Evolutionary conservation across 1,139 yeast species (phyloP), one percentile per base, ranked within the genome.

Genomic region (Dujonia santamariae): DNA sequence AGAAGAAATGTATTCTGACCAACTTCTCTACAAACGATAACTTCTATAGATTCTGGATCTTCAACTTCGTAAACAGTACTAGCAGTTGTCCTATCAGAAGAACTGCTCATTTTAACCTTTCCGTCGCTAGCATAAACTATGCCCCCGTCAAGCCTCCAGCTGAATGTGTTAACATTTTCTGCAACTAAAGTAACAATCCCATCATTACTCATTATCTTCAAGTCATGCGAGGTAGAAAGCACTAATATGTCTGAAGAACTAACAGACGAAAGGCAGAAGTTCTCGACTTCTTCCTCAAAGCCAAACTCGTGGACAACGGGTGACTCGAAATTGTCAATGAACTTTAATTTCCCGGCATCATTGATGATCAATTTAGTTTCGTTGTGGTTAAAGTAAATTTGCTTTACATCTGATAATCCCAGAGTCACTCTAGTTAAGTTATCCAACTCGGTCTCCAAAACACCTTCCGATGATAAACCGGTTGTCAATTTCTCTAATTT

Each of bases 361-460:
- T 62, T 36, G 4, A 58, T 43, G 31, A 46, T 53, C 11, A 64
- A 42, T 20, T 33, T 32, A 0, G 59, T 39, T 28, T 54, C 61
- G 30, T 54, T 51, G 24, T 38, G 14, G 32, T 50, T 53, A 41
- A 63, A 63, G 18, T 39, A 40, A 6, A 67, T 34, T 37, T 59
- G 66, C 4, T 59, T 51, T 32, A 38, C 41, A 17, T 28, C 32
- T 8, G 26, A 3, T n/a, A 7, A 9, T 16, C 7, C n/a, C n/a
- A 26, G 19, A 12, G 14, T n/a, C 4, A 3, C 14, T 8, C 28
- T 28, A 14, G 27, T 32, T 7, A 32, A 44, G 35, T 3, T 34
- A 8, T 14, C 29, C 15, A 36, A 19, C 9, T 21, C 26, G 28
- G 25, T 32, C 20, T 31, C 21, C 6, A 35, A 14, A 19, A 42